A percentile compares a stretch with the other conserved stretches of the same genome.
These are phyloP conservation scores for Phanerochaete carnosa DNA, from an alignment of 768 basidiomycete species.

Conservation along the genomic window DNA sequence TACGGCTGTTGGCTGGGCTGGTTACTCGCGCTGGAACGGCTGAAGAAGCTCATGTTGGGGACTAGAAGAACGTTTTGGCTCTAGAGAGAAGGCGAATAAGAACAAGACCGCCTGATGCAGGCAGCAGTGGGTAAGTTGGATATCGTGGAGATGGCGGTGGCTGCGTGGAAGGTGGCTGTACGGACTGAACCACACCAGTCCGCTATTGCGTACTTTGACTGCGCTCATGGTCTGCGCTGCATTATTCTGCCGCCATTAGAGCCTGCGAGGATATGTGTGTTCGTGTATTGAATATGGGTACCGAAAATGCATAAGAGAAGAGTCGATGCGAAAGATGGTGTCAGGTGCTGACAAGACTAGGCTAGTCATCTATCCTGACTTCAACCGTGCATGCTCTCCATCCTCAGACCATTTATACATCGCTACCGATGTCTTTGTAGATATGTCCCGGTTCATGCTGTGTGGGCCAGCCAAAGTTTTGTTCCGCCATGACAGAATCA, in stretches of 20 bases:
- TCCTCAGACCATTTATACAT: background rate
- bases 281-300: too few relatives aligned
- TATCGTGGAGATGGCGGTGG: constrained; percentile 5
- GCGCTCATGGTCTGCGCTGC: background rate
- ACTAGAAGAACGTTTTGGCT: background rate
- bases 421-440: background rate
- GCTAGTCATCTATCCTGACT: background rate
- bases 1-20: constrained; percentile 38
- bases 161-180: background rate
- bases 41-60: constrained; percentile 15
- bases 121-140: background rate
- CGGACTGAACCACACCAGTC: background rate
- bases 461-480: background rate
- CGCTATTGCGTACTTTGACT: background rate
- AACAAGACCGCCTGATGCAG: background rate
- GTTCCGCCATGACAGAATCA: constrained; percentile 5
- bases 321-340: constrained; percentile 1
- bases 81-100: background rate
- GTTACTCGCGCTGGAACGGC: constrained; percentile 4
- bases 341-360: background rate
- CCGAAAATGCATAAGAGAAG: background rate
- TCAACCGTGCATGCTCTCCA: background rate
- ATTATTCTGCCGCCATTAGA: too few relatives aligned
- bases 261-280: too few relatives aligned
- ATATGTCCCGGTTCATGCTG: background rate